Evolutionary conservation across 768 basidiomycete species (phyloP).

Genomic region (Calocybe cyanea): DNA sequence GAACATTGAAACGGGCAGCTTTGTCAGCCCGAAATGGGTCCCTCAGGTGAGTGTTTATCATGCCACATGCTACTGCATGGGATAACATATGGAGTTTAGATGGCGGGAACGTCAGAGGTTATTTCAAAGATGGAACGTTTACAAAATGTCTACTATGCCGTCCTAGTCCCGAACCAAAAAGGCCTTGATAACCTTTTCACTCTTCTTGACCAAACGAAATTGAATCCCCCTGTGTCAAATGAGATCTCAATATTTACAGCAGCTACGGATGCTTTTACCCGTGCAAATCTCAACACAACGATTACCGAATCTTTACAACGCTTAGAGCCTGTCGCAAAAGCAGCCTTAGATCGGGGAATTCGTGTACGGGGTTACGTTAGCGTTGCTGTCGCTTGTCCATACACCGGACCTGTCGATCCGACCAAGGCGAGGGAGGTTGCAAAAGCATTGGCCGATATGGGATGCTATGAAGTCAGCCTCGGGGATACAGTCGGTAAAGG

Average conservation of each 20-base stretch:
- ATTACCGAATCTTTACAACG: slow-evolving; percentile 66
- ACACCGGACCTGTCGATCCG: slow-evolving; percentile 72
- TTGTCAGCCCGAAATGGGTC: slow-evolving; percentile 92
- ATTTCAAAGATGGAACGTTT: slow-evolving; percentile 52
- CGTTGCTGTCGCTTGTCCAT: slow-evolving; percentile 81
- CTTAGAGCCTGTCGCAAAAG: slow-evolving; percentile 56
- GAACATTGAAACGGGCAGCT: slow-evolving; percentile 82
- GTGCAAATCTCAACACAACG: slow-evolving; percentile 80
- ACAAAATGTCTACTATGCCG: slow-evolving; percentile 64
- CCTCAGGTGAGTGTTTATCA: slow-evolving; percentile 60
- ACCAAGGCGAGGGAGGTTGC: slow-evolving; percentile 64
- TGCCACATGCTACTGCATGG: neutral
- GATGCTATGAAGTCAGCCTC: slow-evolving; percentile 89
- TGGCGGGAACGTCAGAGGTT: slow-evolving; percentile 83
- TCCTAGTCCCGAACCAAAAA: slow-evolving; percentile 77
- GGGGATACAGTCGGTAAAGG: slow-evolving; percentile 92
- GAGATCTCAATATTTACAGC: slow-evolving; percentile 90
- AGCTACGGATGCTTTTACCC: slow-evolving; percentile 81
- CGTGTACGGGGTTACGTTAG: slow-evolving; percentile 85
- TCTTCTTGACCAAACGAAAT: slow-evolving; percentile 41
- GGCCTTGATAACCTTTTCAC: slow-evolving; percentile 67
- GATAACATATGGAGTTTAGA: slow-evolving; percentile 38
- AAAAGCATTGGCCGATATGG: slow-evolving; percentile 76
- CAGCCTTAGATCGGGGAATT: slow-evolving; percentile 58
- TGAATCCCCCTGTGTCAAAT: slow-evolving; percentile 53